A percentile compares a stretch with the other conserved stretches of the same genome.
phyloP scores from a whole-genome alignment of 306 rosid genomes.

The Castanea crenata region DNA sequence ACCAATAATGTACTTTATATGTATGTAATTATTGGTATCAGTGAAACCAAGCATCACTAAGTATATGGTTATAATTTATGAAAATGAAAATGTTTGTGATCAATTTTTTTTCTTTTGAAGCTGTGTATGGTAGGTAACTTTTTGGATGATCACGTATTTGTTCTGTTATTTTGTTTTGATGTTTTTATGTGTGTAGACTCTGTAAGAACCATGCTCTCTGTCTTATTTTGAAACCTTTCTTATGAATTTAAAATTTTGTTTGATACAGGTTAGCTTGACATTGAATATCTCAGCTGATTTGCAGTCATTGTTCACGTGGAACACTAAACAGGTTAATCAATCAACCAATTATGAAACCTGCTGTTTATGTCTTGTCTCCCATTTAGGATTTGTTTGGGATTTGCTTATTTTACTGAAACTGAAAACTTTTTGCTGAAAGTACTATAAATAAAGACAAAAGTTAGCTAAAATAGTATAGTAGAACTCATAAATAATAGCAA shows the following conservation, averaged over 20 bases:
- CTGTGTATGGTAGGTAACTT: not conserved
- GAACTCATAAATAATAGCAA: too few relatives aligned
- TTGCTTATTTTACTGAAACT: too few relatives aligned
- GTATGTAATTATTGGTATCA: too few relatives aligned
- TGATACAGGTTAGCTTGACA: constrained; percentile 82
- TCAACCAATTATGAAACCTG: not conserved
- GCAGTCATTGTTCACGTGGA: constrained; percentile 95
- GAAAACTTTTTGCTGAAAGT: too few relatives aligned
- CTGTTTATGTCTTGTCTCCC: not conserved
- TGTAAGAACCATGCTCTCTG: not conserved
- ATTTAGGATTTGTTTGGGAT: too few relatives aligned
- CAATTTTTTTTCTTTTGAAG: not conserved
- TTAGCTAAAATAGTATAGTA: too few relatives aligned
- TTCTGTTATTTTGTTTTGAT: not conserved
- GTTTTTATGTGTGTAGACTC: not conserved
- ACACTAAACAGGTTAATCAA: constrained; percentile 84
- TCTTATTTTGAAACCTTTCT: not conserved
- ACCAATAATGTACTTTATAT: too few relatives aligned
- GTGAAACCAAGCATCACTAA: not conserved
- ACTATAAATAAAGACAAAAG: too few relatives aligned
- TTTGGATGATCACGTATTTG: not conserved
- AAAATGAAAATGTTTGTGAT: not conserved
- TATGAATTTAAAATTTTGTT: not conserved
- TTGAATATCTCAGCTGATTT: constrained; percentile 85
- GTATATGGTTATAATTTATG: not conserved